Percentiles rank a stretch among this genome's conserved stretches.
These are phyloP conservation scores for Secale cereale DNA, from an alignment of 176 grass and related monocot species.

Conservation along the genomic window DNA sequence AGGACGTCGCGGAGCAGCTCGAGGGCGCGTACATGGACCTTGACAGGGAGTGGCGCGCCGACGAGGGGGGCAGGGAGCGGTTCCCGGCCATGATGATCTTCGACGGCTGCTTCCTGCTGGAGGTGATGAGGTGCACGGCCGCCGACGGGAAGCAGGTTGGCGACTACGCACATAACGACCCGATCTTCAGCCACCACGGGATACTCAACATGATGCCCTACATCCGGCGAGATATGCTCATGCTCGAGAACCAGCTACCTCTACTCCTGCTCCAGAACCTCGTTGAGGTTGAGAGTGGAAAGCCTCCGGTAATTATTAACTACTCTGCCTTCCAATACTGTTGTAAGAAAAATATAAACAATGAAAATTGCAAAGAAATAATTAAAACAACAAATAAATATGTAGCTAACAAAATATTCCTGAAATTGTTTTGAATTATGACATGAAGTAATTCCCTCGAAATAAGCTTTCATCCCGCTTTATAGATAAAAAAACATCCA, in stretches of 20 bases:
- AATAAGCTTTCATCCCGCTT: too few relatives aligned
- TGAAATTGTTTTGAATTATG: too few relatives aligned
- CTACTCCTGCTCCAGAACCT: conserved; percentile 46
- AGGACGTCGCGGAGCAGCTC: conserved; percentile 13
- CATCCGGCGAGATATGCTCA: conserved; percentile 57
- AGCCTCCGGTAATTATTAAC: neutral
- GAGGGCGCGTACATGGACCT: conserved; percentile 19
- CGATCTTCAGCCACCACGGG: conserved; percentile 65
- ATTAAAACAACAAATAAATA: too few relatives aligned
- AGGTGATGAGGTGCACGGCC: conserved; percentile 44
- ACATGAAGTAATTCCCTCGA: too few relatives aligned
- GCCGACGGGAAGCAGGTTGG: neutral
- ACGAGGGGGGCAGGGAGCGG: neutral
- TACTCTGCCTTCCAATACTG: too few relatives aligned
- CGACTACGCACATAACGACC: conserved; percentile 53
- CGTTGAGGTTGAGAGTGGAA: neutral
- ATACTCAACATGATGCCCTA: conserved; percentile 48
- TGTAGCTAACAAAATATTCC: too few relatives aligned
- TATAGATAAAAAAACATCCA: too few relatives aligned
- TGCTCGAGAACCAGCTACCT: conserved; percentile 70
- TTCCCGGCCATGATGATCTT: conserved; percentile 20
- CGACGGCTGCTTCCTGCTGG: conserved; percentile 74
- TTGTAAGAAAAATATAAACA: too few relatives aligned
- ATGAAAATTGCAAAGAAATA: too few relatives aligned
- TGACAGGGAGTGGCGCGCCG: neutral